These are phyloP conservation scores for Malbranchea cinnamomea DNA, from an alignment of 2,329 filamentous ascomycete genomes.

Conservation along the genomic window DNA sequence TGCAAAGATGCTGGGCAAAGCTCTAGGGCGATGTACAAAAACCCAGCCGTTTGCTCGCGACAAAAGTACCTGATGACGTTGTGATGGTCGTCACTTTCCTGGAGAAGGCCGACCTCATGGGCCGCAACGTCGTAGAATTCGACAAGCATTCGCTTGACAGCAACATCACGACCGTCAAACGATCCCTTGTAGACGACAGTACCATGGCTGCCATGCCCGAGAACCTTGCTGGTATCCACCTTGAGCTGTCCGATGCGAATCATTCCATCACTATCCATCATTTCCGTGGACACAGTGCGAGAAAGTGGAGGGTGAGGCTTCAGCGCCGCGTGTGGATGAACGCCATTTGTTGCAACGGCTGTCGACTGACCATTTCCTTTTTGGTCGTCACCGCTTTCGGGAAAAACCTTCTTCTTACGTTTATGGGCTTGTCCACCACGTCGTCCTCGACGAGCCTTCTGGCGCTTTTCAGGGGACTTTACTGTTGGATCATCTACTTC, in stretches of 20 bases:
- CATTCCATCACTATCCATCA: slow-evolving; percentile 44
- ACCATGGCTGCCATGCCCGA: slow-evolving; percentile 79
- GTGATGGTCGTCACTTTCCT: slow-evolving; percentile 88
- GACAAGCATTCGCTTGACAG: slow-evolving; percentile 91
- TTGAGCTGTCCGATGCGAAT: slow-evolving; percentile 46
- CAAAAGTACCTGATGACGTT: slow-evolving; percentile 97
- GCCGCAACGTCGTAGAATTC: slow-evolving; percentile 93
- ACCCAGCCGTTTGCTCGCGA: slow-evolving; percentile 73
- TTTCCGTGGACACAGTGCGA: slow-evolving; percentile 36
- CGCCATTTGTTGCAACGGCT: slow-evolving; percentile 34
- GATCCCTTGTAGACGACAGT: slow-evolving; percentile 91
- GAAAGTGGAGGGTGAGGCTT: slow-evolving; percentile 48
- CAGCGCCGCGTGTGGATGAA: slow-evolving; percentile 19
- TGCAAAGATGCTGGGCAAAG: slow-evolving; percentile 86
- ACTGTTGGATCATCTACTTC: slow-evolving; percentile 17
- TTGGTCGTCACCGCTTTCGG: slow-evolving; percentile 39
- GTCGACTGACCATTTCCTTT: slow-evolving; percentile 38
- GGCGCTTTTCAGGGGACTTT: slow-evolving; percentile 38
- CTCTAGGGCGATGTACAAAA: slow-evolving; percentile 92
- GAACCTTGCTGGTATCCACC: slow-evolving; percentile 44
- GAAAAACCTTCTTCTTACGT: slow-evolving; percentile 36
- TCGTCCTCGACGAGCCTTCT: slow-evolving; percentile 55
- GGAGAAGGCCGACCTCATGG: slow-evolving; percentile 76
- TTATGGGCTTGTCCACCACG: slow-evolving; percentile 56
- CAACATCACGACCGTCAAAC: slow-evolving; percentile 84